phyloP scores from a whole-genome alignment of 768 basidiomycete genomes.

The Dioszegia aurantiaca region DNA sequence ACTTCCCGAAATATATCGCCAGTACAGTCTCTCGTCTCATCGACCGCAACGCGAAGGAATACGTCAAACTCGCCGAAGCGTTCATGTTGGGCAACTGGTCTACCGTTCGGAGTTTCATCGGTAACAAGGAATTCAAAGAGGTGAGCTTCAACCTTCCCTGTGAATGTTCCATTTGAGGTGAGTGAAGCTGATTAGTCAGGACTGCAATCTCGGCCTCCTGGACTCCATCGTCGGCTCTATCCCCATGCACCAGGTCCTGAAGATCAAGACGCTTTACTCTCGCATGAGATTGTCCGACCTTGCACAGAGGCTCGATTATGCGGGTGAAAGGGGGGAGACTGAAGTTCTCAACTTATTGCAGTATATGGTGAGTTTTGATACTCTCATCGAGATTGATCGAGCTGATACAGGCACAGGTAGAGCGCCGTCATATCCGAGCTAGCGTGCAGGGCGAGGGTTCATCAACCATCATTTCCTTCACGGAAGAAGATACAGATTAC shows the following conservation, averaged over 20 bases:
- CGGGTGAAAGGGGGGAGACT: conserved; percentile 12
- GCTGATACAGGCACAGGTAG: conserved; percentile 17
- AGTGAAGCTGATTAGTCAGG: conserved; percentile 23
- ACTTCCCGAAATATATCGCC: conserved; percentile 33
- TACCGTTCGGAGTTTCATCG: conserved; percentile 21
- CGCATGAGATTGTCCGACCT: conserved; percentile 30
- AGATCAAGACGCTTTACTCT: conserved; percentile 32
- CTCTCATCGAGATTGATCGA: not conserved
- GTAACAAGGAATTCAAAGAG: conserved; percentile 20
- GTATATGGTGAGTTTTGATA: conserved; percentile 28
- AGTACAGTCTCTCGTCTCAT: conserved; percentile 23
- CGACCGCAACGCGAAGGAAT: conserved; percentile 31
- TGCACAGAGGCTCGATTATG: conserved; percentile 19
- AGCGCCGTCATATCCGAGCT: conserved; percentile 13
- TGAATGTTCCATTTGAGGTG: too few species aligned
- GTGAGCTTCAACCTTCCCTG: conserved; percentile 30
- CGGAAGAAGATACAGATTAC: conserved; percentile 13
- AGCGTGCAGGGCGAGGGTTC: not conserved
- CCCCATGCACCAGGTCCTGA: conserved; percentile 26
- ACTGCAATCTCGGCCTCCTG: conserved; percentile 38
- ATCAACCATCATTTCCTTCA: conserved; percentile 34
- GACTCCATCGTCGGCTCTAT: conserved; percentile 35
- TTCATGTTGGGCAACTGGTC: conserved; percentile 32
- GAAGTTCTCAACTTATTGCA: conserved; percentile 15
- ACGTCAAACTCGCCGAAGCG: conserved; percentile 33